Conservation (phyloP, 371 early-diverging fungal species). For the Mucor saturninus region DNA sequence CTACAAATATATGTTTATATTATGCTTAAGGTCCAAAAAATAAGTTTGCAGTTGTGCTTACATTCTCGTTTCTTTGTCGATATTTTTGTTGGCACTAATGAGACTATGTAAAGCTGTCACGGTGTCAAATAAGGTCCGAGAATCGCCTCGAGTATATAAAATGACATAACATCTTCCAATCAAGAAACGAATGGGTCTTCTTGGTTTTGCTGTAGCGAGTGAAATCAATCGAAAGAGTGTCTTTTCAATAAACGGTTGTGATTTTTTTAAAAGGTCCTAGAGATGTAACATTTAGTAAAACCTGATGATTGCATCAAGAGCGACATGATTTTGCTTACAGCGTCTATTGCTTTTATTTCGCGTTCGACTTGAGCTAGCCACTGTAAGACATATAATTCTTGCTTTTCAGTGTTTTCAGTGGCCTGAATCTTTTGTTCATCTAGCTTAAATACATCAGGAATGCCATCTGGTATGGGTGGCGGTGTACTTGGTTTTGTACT, state of each 20-base stretch:
- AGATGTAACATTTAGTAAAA: not conserved
- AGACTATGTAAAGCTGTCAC: conserved; percentile 72
- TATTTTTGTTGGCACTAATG: conserved; percentile 69
- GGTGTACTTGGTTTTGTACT: conserved; percentile 5
- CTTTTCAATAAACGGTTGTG: conserved; percentile 74
- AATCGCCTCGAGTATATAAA: conserved; percentile 75
- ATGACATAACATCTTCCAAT: conserved; percentile 77
- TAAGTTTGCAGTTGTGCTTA: conserved; percentile 24
- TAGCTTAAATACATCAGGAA: conserved; percentile 59
- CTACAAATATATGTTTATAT: conserved; percentile 39
- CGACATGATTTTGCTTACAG: conserved; percentile 38
- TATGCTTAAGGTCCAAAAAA: not conserved
- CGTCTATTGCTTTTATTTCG: conserved; percentile 59
- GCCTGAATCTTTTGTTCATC: conserved; percentile 64
- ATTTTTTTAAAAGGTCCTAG: conserved; percentile 64
- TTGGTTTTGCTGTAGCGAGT: conserved; percentile 70
- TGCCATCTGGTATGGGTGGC: conserved; percentile 12
- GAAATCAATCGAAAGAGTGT: conserved; percentile 68
- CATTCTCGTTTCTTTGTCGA: conserved; percentile 65
- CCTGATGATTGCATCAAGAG: not conserved
- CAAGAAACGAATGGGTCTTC: conserved; percentile 77
- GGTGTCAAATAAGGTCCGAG: conserved; percentile 78
- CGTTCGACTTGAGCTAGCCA: conserved; percentile 81
- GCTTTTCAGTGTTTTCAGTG: conserved; percentile 71
- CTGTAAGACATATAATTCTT: conserved; percentile 78